phyloP scores from a whole-genome alignment of 2,329 filamentous ascomycete genomes.

The Pseudofabraea citricarpa region DNA sequence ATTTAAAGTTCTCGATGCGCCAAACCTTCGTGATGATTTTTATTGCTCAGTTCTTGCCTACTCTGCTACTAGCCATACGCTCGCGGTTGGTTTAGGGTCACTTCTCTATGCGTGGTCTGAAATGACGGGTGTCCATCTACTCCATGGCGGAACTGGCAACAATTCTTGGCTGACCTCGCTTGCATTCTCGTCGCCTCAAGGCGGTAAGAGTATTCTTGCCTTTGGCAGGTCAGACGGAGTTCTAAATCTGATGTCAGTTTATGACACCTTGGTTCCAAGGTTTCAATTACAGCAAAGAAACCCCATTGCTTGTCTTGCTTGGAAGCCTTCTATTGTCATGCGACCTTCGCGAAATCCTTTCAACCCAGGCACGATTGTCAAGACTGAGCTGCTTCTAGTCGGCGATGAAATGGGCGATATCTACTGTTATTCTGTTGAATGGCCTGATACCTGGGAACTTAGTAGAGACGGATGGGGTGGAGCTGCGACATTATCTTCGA shows the following conservation, averaged over 20 bases:
- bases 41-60: slow-evolving; percentile 93
- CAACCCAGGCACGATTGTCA: slow-evolving; percentile 42
- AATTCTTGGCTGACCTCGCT: slow-evolving; percentile 70
- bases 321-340: slow-evolving; percentile 59
- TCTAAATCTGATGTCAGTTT: slow-evolving; percentile 73
- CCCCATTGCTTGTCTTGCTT: slow-evolving; percentile 75
- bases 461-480: slow-evolving; percentile 67
- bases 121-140: slow-evolving; percentile 54
- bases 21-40: slow-evolving; percentile 86
- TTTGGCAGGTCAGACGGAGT: slow-evolving; percentile 75
- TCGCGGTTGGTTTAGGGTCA: slow-evolving; percentile 79
- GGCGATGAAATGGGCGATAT: slow-evolving; percentile 79
- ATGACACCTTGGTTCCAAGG: slow-evolving; percentile 60
- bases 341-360: slow-evolving; percentile 47
- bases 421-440: slow-evolving; percentile 88
- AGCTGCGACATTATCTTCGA: slow-evolving; percentile 70
- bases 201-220: slow-evolving; percentile 75
- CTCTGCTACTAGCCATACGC: slow-evolving; percentile 64
- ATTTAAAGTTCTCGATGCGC: slow-evolving; percentile 86
- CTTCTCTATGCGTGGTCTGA: slow-evolving; percentile 90
- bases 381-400: slow-evolving; percentile 79
- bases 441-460: slow-evolving; percentile 64
- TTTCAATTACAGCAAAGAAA: slow-evolving; percentile 70
- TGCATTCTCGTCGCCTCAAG: slow-evolving; percentile 80
- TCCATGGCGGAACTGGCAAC: slow-evolving; percentile 43